Evolutionary conservation across 2,329 filamentous ascomycete genomes (phyloP).

Genomic region (Pseudocercospora vitis): DNA sequence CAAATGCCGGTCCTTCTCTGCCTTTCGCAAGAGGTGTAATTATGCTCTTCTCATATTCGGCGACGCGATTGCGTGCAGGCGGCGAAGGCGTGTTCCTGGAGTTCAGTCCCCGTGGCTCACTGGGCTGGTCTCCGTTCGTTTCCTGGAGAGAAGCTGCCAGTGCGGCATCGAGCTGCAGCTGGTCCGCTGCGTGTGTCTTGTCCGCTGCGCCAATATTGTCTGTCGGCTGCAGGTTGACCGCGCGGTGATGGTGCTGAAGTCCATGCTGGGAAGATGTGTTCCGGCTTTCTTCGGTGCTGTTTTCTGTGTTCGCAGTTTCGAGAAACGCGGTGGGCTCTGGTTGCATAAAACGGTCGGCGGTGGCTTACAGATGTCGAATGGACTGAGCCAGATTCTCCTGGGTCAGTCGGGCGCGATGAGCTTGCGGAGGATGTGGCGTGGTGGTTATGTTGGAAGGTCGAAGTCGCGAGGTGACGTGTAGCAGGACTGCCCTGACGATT

Average conservation of each 20-base stretch:
- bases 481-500: neutral
- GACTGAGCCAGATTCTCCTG: conserved; percentile 59
- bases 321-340: conserved; percentile 56
- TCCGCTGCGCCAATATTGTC: conserved; percentile 38
- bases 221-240: conserved; percentile 45
- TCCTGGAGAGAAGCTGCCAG: conserved; percentile 33
- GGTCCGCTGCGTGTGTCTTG: conserved; percentile 24
- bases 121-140: conserved; percentile 8
- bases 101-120: conserved; percentile 32
- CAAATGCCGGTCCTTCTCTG: conserved; percentile 51
- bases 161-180: conserved; percentile 31
- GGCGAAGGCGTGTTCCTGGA: conserved; percentile 35
- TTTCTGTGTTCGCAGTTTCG: conserved; percentile 46
- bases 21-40: conserved; percentile 40
- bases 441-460: neutral
- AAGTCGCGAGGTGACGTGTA: neutral
- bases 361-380: conserved; percentile 36
- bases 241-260: conserved; percentile 47
- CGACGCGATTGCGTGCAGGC: conserved; percentile 53
- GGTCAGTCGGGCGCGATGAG: conserved; percentile 48
- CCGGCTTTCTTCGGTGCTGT: conserved; percentile 40
- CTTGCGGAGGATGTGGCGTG: conserved; percentile 1
- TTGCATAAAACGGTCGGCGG: conserved; percentile 62
- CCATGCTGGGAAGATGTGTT: conserved; percentile 59
- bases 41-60: conserved; percentile 54